Evolutionary conservation across 1,284 basidiomycete species (phyloP).

Genomic region (Sporisorium sorghi): DNA sequence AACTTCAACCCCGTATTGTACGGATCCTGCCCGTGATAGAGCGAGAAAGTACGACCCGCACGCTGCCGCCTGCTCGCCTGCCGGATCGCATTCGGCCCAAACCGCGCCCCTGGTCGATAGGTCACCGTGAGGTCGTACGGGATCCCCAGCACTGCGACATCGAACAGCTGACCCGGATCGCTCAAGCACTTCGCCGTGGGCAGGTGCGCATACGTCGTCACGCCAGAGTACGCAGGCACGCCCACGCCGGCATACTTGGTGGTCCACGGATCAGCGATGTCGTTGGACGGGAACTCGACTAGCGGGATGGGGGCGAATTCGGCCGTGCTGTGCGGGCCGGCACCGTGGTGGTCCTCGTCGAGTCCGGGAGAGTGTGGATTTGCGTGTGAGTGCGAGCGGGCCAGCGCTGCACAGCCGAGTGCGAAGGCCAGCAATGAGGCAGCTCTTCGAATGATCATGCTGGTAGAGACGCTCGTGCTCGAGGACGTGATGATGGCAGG

Average conservation of each 20-base stretch:
- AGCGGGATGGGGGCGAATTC: constrained; percentile 40
- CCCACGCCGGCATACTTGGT: constrained; percentile 42
- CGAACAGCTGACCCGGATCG: constrained; percentile 34
- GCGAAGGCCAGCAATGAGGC: constrained; percentile 6
- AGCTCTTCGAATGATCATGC: constrained; percentile 19
- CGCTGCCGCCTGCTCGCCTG: constrained; percentile 47
- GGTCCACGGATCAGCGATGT: constrained; percentile 43
- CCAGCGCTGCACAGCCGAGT: constrained; percentile 8
- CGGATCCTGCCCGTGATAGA: constrained; percentile 48
- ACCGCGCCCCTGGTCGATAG: constrained; percentile 50
- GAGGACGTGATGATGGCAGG: neutral
- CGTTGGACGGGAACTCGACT: constrained; percentile 45
- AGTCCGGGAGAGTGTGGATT: constrained; percentile 32
- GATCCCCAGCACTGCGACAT: constrained; percentile 56
- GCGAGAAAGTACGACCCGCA: constrained; percentile 34
- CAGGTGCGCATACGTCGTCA: constrained; percentile 55
- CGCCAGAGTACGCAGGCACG: constrained; percentile 36
- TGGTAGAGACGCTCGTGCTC: neutral
- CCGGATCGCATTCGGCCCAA: constrained; percentile 51
- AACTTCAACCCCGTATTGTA: constrained; percentile 46
- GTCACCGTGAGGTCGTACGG: constrained; percentile 54
- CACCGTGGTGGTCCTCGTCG: constrained; percentile 47
- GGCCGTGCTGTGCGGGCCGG: constrained; percentile 34
- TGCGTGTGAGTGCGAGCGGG: constrained; percentile 21
- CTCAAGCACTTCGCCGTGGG: constrained; percentile 39